These are phyloP conservation scores for Tuber microsphaerosporum DNA, from an alignment of 495 filamentous ascomycete genomes.

Conservation along the genomic window DNA sequence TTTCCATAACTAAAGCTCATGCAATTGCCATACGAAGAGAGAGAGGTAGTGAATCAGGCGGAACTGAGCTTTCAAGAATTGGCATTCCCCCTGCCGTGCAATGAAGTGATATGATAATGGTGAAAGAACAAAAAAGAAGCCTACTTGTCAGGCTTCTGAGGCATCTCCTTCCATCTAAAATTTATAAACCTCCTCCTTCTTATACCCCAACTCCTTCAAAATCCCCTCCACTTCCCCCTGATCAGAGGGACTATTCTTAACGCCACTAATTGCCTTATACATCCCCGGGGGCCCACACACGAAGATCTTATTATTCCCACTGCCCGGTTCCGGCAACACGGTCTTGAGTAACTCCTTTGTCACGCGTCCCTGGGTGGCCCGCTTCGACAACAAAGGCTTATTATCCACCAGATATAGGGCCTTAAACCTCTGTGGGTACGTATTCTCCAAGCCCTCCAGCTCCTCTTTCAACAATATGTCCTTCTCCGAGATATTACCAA, in stretches of 20 bases:
- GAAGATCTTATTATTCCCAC: slow-evolving; percentile 86
- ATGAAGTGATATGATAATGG: background rate
- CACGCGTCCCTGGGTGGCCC: slow-evolving; percentile 72
- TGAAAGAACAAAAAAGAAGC: background rate
- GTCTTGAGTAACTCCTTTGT: slow-evolving; percentile 86
- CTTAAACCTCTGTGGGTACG: slow-evolving; percentile 83
- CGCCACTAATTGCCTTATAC: slow-evolving; percentile 86
- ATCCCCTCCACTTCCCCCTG: slow-evolving; percentile 83
- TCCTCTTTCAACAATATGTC: slow-evolving; percentile 85
- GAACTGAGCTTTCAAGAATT: background rate
- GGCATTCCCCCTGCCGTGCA: background rate
- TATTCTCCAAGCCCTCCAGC: slow-evolving; percentile 76
- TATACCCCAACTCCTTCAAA: slow-evolving; percentile 86
- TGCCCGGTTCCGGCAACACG: slow-evolving; percentile 80
- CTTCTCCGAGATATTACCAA: slow-evolving; percentile 76
- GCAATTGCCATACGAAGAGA: background rate
- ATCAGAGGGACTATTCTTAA: slow-evolving; percentile 78
- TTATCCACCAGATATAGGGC: slow-evolving; percentile 85
- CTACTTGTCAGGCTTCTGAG: background rate
- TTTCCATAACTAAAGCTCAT: background rate
- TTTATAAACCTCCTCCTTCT: slow-evolving; percentile 92
- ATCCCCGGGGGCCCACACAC: slow-evolving; percentile 82
- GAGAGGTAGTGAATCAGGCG: background rate
- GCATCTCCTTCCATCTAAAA: slow-evolving; percentile 54
- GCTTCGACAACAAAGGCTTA: slow-evolving; percentile 59